Conservation (phyloP, 1,284 basidiomycete genomes). For the Sporisorium sorghi region DNA sequence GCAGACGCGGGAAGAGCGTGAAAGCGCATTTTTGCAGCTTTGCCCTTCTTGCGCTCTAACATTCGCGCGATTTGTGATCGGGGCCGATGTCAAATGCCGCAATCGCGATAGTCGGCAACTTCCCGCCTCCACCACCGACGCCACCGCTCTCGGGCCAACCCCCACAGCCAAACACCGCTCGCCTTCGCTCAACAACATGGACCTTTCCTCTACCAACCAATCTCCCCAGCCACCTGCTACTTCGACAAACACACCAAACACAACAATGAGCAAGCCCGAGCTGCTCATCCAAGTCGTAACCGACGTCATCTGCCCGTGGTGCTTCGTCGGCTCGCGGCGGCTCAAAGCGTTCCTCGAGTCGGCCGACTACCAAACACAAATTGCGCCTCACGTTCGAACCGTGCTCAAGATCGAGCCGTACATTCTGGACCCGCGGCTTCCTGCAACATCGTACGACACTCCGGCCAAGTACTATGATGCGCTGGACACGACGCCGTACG, state of each 20-base stretch:
- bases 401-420: conserved; percentile 51
- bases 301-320: conserved; percentile 59
- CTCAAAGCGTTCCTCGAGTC: conserved; percentile 46
- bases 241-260: background rate
- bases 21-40: conserved; percentile 1
- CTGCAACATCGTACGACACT: conserved; percentile 36
- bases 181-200: background rate
- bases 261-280: conserved; percentile 47
- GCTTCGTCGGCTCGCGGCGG: conserved; percentile 46
- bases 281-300: conserved; percentile 44
- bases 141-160: conserved; percentile 23
- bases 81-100: background rate
- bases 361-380: conserved; percentile 47
- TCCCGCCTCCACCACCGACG: conserved; percentile 26
- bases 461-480: conserved; percentile 49
- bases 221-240: background rate
- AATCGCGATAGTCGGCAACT: conserved; percentile 18
- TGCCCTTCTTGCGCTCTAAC: background rate
- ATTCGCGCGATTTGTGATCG: background rate
- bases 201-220: background rate
- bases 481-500: conserved; percentile 46
- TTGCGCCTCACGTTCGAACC: conserved; percentile 37
- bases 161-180: too few relatives aligned
- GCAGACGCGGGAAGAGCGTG: conserved; percentile 10
- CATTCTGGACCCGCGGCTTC: conserved; percentile 52